Base-by-base conservation (phyloP, 192 early-diverging fungal species). In the Rhizophlyctis rosea region DNA sequence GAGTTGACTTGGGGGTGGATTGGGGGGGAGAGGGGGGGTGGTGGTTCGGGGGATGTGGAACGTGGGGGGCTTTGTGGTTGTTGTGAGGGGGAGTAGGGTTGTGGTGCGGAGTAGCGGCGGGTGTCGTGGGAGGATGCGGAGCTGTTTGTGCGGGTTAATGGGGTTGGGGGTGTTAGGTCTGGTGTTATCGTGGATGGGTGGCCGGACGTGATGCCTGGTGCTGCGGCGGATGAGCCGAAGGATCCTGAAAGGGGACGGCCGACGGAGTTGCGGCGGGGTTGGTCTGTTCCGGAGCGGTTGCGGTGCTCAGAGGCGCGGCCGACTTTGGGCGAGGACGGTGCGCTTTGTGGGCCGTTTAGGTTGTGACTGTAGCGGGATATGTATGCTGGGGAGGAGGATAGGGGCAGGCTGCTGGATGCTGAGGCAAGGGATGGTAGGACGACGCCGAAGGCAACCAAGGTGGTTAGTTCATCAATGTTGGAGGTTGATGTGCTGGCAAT, bases 401-500 rank as follows among this genome's bases (percentile, higher is more conserved):
- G 39, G 18, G 39, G 39, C 7, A 44, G 39, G 39, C 9, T 7
- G 9, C 7, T 44, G 39, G 9, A 7, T 7, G 39, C 39, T 7
- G 9, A 13, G 7, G 39, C 18, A 44, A 44, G 39, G 23, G 59
- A 52, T 14, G 66, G 66, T 7, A 68, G 34, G 27, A 61, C 52
- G 2, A 68, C 66, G 33, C 64, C 64, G 44, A 66, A 66, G 27
- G 64, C 64, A 13, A 61, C 64, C 13, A 66, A 28, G 5, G 64
- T 66, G 13, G 64, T 66, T n/a, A 66, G 47, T 47, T 66, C 57
- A 36, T 66, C 59, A 44, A 66, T 66, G 16, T 34, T 64, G 5
- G 59, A 44, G 21, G 24, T 61, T 48, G n/a, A n/a, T n/a, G n/a
- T n/a, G n/a, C n/a, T n/a, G n/a, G n/a, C n/a, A n/a, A n/a, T n/a